These are phyloP conservation scores for Cladorrhinum samala DNA, from an alignment of 495 filamentous ascomycete genomes.

Conservation along the genomic window DNA sequence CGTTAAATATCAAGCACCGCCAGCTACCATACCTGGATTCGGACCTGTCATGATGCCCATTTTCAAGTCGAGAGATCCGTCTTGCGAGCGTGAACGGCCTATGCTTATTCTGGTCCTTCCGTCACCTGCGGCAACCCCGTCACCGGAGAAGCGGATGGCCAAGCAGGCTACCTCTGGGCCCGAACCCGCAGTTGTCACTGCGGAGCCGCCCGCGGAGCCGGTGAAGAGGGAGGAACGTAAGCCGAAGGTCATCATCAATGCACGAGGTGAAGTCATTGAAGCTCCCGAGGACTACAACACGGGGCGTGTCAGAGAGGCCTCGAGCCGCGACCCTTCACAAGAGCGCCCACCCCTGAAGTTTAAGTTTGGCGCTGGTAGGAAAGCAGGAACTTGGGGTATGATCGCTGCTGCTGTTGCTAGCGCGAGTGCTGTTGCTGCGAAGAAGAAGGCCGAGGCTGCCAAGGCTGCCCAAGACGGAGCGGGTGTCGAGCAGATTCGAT, in stretches of 20 bases:
- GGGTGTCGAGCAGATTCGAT: constrained; percentile 5
- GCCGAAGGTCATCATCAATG: constrained; percentile 9
- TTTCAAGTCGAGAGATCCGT: constrained; percentile 41
- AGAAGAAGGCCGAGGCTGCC: constrained; percentile 12
- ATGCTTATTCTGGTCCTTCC: constrained; percentile 48
- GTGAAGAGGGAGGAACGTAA: constrained; percentile 13
- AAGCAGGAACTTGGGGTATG: constrained; percentile 34
- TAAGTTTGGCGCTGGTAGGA: constrained; percentile 25
- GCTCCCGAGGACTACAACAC: constrained; percentile 39
- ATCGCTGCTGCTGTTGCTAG: constrained; percentile 36
- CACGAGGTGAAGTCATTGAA: constrained; percentile 21
- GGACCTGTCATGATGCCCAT: constrained; percentile 16
- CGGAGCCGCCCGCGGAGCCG: constrained; percentile 7
- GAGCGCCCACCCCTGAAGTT: constrained; percentile 19
- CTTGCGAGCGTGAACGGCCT: constrained; percentile 44
- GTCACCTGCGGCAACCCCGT: constrained; percentile 42
- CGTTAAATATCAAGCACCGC: constrained; percentile 20
- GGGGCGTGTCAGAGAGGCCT: constrained; percentile 50
- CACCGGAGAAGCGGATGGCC: constrained; percentile 29
- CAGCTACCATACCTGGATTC: not conserved
- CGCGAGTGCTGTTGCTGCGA: constrained; percentile 22
- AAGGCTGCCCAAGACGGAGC: constrained; percentile 15
- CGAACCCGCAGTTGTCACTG: not conserved
- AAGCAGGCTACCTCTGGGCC: constrained; percentile 10
- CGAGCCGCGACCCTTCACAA: constrained; percentile 41